Conservation (phyloP, 345 rosid genomes). For the Cardamine resedifolia region DNA sequence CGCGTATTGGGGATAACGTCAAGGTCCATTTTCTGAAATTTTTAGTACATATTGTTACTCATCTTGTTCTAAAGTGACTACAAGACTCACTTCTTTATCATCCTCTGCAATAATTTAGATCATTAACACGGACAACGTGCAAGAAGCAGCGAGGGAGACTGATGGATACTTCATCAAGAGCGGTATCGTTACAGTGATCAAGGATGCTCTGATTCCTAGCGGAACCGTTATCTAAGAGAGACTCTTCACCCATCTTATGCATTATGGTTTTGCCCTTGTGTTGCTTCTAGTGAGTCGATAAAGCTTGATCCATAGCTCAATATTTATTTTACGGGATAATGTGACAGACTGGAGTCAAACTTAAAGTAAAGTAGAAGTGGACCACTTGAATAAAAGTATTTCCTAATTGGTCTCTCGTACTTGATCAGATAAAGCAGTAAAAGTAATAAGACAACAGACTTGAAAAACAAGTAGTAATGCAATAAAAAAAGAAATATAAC, state of each 20-base stretch:
- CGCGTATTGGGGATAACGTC: constrained; percentile 85
- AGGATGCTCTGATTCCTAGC: constrained; percentile 91
- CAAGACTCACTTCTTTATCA: background rate
- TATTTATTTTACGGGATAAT: too few species aligned
- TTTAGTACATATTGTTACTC: background rate
- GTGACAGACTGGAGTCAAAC: too few species aligned
- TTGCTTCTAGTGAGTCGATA: constrained; percentile 8
- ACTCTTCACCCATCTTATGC: background rate
- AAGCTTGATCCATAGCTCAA: too few species aligned
- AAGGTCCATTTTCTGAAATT: constrained; percentile 47
- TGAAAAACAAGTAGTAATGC: too few species aligned
- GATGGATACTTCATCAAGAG: constrained; percentile 98
- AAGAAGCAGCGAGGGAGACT: constrained; percentile 95
- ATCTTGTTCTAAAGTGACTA: background rate
- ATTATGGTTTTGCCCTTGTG: constrained; percentile 5
- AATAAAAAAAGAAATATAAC: too few species aligned
- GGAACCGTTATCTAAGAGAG: constrained; percentile 66
- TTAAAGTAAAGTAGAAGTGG: too few species aligned
- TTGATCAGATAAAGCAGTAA: too few species aligned
- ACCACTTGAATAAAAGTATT: too few species aligned
- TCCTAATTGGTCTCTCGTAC: too few species aligned
- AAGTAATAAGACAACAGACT: too few species aligned
- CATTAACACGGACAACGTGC: constrained; percentile 74
- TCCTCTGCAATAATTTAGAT: constrained; percentile 47
- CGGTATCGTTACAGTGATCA: constrained; percentile 90